Percentiles rank a stretch among this genome's conserved stretches.
phyloP scores from a whole-genome alignment of 768 basidiomycete genomes.

The Kwoniella bestiolae region DNA sequence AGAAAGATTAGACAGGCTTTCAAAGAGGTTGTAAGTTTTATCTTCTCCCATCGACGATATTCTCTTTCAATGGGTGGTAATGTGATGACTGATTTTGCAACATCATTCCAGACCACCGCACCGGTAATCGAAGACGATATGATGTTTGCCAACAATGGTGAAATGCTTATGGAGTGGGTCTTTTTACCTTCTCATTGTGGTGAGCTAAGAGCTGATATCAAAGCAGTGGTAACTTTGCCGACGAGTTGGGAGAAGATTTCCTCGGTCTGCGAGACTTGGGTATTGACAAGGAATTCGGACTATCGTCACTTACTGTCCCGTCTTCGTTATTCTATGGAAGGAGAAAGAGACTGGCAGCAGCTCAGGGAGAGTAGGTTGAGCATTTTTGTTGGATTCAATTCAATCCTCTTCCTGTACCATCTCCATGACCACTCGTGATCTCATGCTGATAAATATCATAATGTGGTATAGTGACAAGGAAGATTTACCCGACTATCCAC shows the following conservation, averaged over 20 bases:
- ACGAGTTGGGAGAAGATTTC: slow-evolving; percentile 88
- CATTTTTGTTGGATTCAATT: slow-evolving; percentile 8
- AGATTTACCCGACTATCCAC: slow-evolving; percentile 71
- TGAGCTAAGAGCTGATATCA: too few species aligned
- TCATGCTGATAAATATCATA: too few species aligned
- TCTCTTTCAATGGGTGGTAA: too few species aligned
- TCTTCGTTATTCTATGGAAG: slow-evolving; percentile 63
- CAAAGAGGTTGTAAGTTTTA: slow-evolving; percentile 72
- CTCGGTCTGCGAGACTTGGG: slow-evolving; percentile 85
- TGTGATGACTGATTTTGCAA: too few species aligned
- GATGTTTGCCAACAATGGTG: slow-evolving; percentile 69
- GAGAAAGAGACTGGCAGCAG: slow-evolving; percentile 29
- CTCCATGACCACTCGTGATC: too few species aligned
- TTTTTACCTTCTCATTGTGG: too few species aligned
- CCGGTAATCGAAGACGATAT: slow-evolving; percentile 68
- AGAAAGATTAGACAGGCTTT: slow-evolving; percentile 84
- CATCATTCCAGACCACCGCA: slow-evolving; percentile 60
- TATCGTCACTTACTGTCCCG: slow-evolving; percentile 77
- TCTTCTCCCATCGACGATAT: too few species aligned
- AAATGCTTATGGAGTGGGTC: slow-evolving; percentile 69
- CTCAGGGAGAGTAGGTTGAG: slow-evolving; percentile 28
- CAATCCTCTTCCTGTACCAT: too few species aligned
- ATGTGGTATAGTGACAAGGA: slow-evolving; percentile 29
- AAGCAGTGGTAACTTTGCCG: slow-evolving; percentile 81
- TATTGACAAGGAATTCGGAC: slow-evolving; percentile 80